These are phyloP conservation scores for Aureobasidium sp. DNA, from an alignment of 2,329 filamentous ascomycete genomes.

Conservation along the genomic window DNA sequence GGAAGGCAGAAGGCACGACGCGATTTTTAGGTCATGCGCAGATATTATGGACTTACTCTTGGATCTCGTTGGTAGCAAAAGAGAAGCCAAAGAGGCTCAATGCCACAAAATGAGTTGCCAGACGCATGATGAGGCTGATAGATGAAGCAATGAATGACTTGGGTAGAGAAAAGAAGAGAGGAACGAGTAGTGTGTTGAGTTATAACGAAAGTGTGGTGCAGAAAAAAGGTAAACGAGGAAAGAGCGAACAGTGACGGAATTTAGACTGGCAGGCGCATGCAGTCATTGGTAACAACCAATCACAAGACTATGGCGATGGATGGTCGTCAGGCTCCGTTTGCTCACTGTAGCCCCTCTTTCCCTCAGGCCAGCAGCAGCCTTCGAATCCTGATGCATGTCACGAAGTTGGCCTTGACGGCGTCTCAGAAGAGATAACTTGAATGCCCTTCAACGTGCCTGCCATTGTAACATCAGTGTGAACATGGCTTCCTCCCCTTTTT, in stretches of 20 bases:
- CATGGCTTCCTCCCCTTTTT: not conserved
- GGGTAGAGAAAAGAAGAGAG: not conserved
- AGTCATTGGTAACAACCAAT: slow-evolving; percentile 3
- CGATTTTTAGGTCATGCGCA: not conserved
- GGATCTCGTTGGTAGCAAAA: not conserved
- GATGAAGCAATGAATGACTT: slow-evolving; percentile 1
- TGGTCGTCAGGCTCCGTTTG: not conserved
- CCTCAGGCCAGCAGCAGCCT: not conserved
- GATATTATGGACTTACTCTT: not conserved
- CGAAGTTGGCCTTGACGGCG: not conserved
- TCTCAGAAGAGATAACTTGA: not conserved
- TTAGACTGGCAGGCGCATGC: slow-evolving; percentile 1
- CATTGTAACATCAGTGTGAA: not conserved
- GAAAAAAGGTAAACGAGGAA: slow-evolving; percentile 11
- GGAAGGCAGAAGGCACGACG: not conserved
- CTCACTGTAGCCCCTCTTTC: not conserved
- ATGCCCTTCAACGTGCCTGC: not conserved
- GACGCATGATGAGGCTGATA: slow-evolving; percentile 1
- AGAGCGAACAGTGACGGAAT: slow-evolving; percentile 7
- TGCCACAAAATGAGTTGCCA: not conserved
- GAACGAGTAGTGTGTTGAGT: not conserved
- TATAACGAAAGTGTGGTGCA: not conserved
- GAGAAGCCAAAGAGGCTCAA: not conserved
- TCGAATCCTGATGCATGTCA: not conserved
- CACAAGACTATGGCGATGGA: not conserved